phyloP scores from a whole-genome alignment of 2,329 filamentous ascomycete species.

The Ceratocystis colombiana region DNA sequence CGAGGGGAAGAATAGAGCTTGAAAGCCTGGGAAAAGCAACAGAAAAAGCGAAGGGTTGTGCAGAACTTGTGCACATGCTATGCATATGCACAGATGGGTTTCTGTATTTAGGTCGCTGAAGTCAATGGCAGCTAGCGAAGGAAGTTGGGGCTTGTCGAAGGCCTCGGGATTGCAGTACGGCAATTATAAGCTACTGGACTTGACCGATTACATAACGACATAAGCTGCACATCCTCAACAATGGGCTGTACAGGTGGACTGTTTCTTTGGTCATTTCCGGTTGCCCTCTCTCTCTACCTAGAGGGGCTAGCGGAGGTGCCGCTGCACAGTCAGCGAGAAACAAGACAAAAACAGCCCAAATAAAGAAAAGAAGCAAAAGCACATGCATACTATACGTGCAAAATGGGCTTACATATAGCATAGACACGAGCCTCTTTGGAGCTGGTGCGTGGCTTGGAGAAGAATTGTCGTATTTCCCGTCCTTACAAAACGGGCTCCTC shows the following conservation, averaged over 20 bases:
- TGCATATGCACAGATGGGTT: no score
- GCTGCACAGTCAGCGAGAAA: not conserved
- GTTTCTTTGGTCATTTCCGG: not conserved
- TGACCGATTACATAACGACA: not conserved
- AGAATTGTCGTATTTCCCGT: not conserved
- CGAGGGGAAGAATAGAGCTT: not conserved
- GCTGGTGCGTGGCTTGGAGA: not conserved
- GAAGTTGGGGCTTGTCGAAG: not conserved
- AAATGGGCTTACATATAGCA: not conserved
- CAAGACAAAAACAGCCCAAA: not conserved
- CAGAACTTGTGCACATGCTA: no score
- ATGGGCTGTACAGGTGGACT: no score
- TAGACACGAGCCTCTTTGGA: constrained; percentile 8
- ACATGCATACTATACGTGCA: not conserved
- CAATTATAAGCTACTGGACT: no score
- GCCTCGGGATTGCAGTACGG: not conserved
- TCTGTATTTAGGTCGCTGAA: no score
- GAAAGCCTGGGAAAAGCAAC: not conserved
- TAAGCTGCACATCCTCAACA: not conserved
- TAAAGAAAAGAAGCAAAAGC: not conserved
- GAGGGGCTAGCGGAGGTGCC: constrained; percentile 7
- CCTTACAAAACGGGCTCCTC: no score
- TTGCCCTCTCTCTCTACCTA: not conserved
- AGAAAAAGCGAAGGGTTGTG: not conserved
- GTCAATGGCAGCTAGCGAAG: no score